These are phyloP conservation scores for Aspergillus brunneoviolaceus DNA, from an alignment of 2,329 filamentous ascomycete species.

Conservation along the genomic window DNA sequence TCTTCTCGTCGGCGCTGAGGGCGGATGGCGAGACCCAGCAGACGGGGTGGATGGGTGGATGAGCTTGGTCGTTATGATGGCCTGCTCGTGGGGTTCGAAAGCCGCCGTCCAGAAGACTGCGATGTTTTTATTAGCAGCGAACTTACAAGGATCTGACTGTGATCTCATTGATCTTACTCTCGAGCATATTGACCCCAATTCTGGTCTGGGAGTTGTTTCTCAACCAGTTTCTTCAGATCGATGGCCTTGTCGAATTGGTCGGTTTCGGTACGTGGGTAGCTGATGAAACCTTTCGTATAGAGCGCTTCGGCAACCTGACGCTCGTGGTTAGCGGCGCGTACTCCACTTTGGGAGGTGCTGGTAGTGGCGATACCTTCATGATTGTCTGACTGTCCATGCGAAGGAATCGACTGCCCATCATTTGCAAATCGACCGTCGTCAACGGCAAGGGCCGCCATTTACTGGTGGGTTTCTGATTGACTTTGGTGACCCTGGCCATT, in stretches of 20 bases:
- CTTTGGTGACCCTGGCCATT: constrained; percentile 75
- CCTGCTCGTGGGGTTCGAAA: constrained; percentile 82
- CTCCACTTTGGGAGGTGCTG: background rate
- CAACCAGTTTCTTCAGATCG: constrained; percentile 73
- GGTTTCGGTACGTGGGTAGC: constrained; percentile 95
- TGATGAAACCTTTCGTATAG: constrained; percentile 94
- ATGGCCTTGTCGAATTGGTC: constrained; percentile 92
- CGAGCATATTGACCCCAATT: constrained; percentile 82
- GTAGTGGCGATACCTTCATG: constrained; percentile 62
- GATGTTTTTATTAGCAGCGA: constrained; percentile 8
- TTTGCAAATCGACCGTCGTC: constrained; percentile 94
- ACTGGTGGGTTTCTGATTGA: constrained; percentile 85
- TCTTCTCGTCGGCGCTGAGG: constrained; percentile 66
- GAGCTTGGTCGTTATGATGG: constrained; percentile 89
- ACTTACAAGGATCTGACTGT: background rate
- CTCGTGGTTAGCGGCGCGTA: constrained; percentile 4
- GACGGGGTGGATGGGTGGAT: constrained; percentile 95
- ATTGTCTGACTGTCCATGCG: constrained; percentile 88
- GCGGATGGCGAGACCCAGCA: constrained; percentile 68
- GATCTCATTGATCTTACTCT: constrained; percentile 37
- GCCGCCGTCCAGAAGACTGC: constrained; percentile 65
- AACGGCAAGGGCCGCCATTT: constrained; percentile 93
- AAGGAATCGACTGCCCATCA: constrained; percentile 85
- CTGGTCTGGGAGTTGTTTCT: constrained; percentile 76
- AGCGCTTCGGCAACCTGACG: constrained; percentile 70